A percentile compares a stretch with the other conserved stretches of the same genome.
These are phyloP conservation scores for Zopfochytrium polystomum DNA, from an alignment of 371 early-diverging fungal species.

Conservation along the genomic window DNA sequence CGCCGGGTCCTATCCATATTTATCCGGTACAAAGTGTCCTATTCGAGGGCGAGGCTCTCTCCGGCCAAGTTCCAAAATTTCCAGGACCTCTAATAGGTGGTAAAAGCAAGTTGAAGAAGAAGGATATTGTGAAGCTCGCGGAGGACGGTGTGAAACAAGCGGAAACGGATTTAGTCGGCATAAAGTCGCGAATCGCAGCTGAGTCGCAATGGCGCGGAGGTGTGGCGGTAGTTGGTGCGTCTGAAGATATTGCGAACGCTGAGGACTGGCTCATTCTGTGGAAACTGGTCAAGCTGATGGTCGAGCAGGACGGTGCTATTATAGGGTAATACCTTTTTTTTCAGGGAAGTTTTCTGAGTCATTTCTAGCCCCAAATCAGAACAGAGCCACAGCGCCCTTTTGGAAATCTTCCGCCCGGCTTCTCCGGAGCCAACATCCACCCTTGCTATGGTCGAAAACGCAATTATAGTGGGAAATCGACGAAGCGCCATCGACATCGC, in stretches of 20 bases:
- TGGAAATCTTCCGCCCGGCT: no score
- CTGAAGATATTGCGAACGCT: conserved; percentile 10
- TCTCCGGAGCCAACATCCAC: no score
- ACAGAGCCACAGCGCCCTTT: no score
- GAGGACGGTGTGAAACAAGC: conserved; percentile 49
- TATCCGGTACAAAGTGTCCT: no score
- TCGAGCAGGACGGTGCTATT: conserved; percentile 67
- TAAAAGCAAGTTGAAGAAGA: conserved; percentile 63
- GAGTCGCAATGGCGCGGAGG: neutral
- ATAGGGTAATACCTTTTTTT: conserved; percentile 52
- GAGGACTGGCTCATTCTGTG: conserved; percentile 51
- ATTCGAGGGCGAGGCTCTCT: conserved; percentile 2
- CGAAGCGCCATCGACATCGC: no score
- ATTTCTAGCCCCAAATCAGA: no score
- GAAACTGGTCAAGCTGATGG: conserved; percentile 57
- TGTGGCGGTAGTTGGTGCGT: neutral
- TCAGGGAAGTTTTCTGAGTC: no score
- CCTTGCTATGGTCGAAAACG: no score
- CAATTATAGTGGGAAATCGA: no score
- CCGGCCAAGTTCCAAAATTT: conserved; percentile 28
- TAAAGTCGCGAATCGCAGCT: conserved; percentile 11
- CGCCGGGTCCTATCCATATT: no score
- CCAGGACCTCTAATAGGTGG: conserved; percentile 64
- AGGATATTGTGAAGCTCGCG: conserved; percentile 58
- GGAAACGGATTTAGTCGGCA: no score